Evolutionary conservation across 225 moss, liverwort and hornwort genomes (phyloP).

Genomic region (Physcomitrium patens): DNA sequence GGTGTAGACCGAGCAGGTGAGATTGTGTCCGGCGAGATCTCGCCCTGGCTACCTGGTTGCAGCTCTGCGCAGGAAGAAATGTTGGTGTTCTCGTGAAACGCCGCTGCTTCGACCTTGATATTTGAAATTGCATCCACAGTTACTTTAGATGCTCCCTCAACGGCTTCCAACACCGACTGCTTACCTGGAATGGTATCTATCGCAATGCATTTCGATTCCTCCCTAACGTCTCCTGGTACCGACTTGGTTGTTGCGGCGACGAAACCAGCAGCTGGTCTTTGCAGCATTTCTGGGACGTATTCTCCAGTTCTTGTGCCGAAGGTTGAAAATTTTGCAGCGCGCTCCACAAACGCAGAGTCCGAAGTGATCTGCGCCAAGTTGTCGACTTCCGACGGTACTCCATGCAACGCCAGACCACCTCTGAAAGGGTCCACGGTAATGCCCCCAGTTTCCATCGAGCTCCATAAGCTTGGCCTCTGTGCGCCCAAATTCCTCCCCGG

Average conservation of each 20-base stretch:
- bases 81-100: constrained; percentile 21
- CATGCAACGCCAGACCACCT: constrained; percentile 50
- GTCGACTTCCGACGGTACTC: constrained; percentile 4
- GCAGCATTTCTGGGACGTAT: background rate
- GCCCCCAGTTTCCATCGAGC: constrained; percentile 7
- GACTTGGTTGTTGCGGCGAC: background rate
- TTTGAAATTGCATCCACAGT: constrained; percentile 29
- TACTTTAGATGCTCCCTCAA: constrained; percentile 47
- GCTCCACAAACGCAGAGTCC: constrained; percentile 61
- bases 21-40: no score
- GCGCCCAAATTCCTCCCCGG: background rate
- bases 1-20: constrained; percentile 20
- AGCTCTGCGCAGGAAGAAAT: constrained; percentile 28
- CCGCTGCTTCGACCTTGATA: constrained; percentile 28
- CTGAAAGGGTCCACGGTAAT: constrained; percentile 53
- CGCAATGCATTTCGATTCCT: constrained; percentile 1
- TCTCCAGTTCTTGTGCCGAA: constrained; percentile 32
- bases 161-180: constrained; percentile 50
- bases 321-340: constrained; percentile 56
- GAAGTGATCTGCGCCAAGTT: constrained; percentile 35
- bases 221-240: constrained; percentile 3
- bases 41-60: constrained; percentile 4
- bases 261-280: background rate
- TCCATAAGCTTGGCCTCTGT: no score
- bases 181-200: constrained; percentile 13